Base-by-base conservation (phyloP, 2,329 filamentous ascomycete species). In the Colletotrichum gigasporum region DNA sequence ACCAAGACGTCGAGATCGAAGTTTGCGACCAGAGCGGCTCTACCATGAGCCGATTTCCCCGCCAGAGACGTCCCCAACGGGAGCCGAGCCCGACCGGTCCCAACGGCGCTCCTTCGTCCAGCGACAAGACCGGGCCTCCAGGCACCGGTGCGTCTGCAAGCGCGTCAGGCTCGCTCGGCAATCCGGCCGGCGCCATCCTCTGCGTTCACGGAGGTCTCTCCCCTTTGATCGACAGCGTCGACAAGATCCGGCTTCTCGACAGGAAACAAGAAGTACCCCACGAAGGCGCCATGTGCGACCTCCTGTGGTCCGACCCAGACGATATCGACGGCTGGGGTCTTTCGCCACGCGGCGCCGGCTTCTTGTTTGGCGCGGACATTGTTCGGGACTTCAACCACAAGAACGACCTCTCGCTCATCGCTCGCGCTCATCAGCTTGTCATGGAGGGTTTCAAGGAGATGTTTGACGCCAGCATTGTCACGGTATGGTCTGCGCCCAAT, bases 371-470 rank as follows among this genome's bases (percentile, higher is more conserved):
- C 53, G 90, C 92, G 3, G 94, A 97, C 74, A 98, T 98, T 62
- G 95, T 98, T 72, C 96, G 96, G 72, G 89, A 90, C 68, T 99
- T 99, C 82, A 99, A 98, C 79, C 91, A 97, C 78, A 88, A 90
- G 62, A 99, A 99, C 76, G 93, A 97, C 73, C 85, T 99, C 26
- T 93, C 91, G 20, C 85, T 99, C 54, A 96, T 99, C 69, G 96
- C 95, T 16, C 89, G 96, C 58, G 96, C 96, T 1, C 96, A 99
- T 75, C 96, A 99, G 77, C 88, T 99, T 20, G 96, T 99, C 68
- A 99, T 98, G 96, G 96, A 99, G 76, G 96, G 96, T 0, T 99
- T 97, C 79, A 98, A 98, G 80, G 96, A 98, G 76, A 98, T 98
- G 94, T 99, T 98, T 73, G 93, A 97, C 74, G 91, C 90, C 12